phyloP scores from a whole-genome alignment of 2,329 filamentous ascomycete species.

The Lecanosticta acicola region DNA sequence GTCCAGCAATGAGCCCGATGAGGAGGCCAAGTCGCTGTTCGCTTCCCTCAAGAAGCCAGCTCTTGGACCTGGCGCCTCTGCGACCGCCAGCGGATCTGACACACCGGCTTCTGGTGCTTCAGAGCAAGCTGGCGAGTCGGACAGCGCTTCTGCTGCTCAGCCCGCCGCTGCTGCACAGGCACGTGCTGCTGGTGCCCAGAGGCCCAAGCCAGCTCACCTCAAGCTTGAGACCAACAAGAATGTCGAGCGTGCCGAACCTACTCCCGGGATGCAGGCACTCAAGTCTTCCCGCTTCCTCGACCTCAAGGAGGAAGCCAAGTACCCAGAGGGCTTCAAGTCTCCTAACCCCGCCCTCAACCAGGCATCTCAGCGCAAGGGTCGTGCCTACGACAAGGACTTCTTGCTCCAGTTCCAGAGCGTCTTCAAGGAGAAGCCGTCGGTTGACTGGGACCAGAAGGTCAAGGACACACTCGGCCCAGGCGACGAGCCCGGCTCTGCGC shows the following conservation, averaged over 20 bases:
- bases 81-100: constrained; percentile 27
- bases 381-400: constrained; percentile 94
- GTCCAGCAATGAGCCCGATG: constrained; percentile 23
- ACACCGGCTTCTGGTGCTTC: constrained; percentile 37
- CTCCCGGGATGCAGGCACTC: constrained; percentile 85
- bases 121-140: constrained; percentile 13
- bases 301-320: constrained; percentile 66
- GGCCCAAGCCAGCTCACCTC: constrained; percentile 79
- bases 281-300: constrained; percentile 86
- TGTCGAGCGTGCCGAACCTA: constrained; percentile 86
- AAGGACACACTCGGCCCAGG: constrained; percentile 77
- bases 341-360: constrained; percentile 91
- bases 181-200: constrained; percentile 50
- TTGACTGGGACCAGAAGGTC: constrained; percentile 88
- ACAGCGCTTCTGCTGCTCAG: constrained; percentile 14
- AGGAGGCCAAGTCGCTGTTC: constrained; percentile 44
- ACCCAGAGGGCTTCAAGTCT: constrained; percentile 76
- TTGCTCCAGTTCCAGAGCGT: constrained; percentile 92
- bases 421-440: constrained; percentile 92
- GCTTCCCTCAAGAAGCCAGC: constrained; percentile 46
- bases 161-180: constrained; percentile 19
- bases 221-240: constrained; percentile 83
- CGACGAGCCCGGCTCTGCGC: constrained; percentile 56
- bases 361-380: constrained; percentile 65
- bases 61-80: constrained; percentile 41